Base-by-base conservation (phyloP, 176 grass and related monocot species). In the Ensete ventricosum region DNA sequence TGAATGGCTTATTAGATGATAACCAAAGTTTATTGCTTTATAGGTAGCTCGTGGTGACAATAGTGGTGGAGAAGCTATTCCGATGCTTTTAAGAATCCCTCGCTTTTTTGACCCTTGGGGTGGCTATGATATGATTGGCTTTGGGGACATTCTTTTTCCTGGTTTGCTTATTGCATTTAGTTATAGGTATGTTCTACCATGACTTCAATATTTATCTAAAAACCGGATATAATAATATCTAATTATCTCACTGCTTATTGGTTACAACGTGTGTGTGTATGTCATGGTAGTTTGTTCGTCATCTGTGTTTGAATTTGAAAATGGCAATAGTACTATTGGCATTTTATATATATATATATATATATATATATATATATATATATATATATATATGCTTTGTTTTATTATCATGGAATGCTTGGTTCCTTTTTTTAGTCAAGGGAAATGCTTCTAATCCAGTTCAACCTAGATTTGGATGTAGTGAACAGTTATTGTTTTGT, bases 61-160 rank as follows among this genome's bases (percentile, higher is more conserved):
- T 54, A 80, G 85, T 62, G 94, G 94, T 53, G 86, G 86, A 57
- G 88, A 98, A 98, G 34, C 94, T 68, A 93, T 98, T 77, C 94
- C 94, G 23, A 98, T 98, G 94, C 88, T 98, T 51, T 80, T 98
- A 77, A 88, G 81, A 70, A 88, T 98, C 69, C 94, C 94, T 77
- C 87, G 94, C 29, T 91, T 98, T 80, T 93, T 93, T 89, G 94
- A 98, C 89, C 90, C 94, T 77, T 97, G 94, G 94, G 94, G 90
- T 83, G 94, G 94, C 55, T 93, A 97, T 29, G 94, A 97, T 77
- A 97, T 97, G 94, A 97, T 97, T 80, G 94, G 94, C 73, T 97
- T 97, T 80, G 94, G 94, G 57, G 94, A 98, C 76, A 93, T 98
- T 82, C 84, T 93, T 71, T 98, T 98, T 80, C 94, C 94, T 60